These are phyloP conservation scores for Leptoxyphium fumago DNA, from an alignment of 2,329 filamentous ascomycete genomes.

Conservation along the genomic window DNA sequence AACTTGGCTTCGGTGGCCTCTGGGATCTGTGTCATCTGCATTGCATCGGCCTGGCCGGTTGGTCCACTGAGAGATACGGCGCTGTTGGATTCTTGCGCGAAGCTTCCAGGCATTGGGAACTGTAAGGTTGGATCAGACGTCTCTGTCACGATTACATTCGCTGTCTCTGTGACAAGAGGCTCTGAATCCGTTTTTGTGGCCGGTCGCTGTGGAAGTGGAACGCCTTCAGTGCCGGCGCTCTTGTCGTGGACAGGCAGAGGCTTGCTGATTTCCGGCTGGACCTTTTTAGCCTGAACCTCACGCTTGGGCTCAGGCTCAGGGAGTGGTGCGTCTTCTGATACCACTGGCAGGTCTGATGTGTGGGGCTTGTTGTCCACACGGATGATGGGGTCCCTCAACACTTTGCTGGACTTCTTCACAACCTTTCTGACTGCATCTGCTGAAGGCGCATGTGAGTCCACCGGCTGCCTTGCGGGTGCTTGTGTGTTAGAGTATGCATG, in stretches of 20 bases:
- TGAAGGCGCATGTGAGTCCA: constrained; percentile 1
- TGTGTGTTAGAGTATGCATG: constrained; percentile 15
- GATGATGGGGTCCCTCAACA: constrained; percentile 11
- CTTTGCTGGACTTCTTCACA: constrained; percentile 20
- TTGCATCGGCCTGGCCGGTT: not conserved
- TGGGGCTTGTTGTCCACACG: constrained; percentile 2
- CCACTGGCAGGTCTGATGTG: not conserved
- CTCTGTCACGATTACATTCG: not conserved
- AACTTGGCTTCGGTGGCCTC: not conserved
- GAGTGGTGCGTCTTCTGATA: not conserved
- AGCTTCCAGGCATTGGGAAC: not conserved
- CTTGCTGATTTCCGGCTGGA: not conserved
- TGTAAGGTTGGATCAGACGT: not conserved
- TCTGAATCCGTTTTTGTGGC: constrained; percentile 13
- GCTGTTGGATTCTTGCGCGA: not conserved
- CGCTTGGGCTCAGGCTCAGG: too few species aligned
- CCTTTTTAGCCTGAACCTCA: not conserved
- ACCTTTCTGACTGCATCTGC: constrained; percentile 13
- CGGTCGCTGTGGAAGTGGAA: constrained; percentile 9
- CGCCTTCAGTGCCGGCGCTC: constrained; percentile 1
- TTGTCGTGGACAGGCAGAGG: not conserved
- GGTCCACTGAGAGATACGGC: not conserved
- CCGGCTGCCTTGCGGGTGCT: constrained; percentile 1
- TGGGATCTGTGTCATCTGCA: not conserved
- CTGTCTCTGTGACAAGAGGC: constrained; percentile 15